Evolutionary conservation across 768 basidiomycete species (phyloP).

Genomic region (Phanerochaete sordida): DNA sequence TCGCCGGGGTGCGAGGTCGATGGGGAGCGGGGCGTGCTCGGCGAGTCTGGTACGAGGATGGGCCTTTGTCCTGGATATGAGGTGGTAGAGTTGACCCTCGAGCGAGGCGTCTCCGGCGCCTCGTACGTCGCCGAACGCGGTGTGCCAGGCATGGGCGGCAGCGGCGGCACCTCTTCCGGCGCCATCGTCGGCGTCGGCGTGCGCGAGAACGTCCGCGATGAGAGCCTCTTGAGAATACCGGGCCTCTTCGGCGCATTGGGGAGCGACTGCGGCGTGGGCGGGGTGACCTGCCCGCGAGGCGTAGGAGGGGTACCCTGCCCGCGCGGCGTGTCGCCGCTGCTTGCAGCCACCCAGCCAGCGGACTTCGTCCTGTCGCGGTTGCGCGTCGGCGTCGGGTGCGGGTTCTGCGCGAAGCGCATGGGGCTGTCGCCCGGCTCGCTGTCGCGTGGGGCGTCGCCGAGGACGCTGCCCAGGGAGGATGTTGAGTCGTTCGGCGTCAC

Average conservation of each 20-base stretch:
- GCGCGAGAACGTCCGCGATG: background rate
- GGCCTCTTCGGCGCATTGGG: background rate
- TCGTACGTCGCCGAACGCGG: background rate
- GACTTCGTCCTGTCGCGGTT: background rate
- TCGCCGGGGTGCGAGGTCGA: background rate
- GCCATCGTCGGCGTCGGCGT: background rate
- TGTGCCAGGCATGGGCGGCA: constrained; percentile 4
- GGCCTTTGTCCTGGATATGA: background rate
- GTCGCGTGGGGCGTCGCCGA: background rate
- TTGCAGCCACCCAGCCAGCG: background rate
- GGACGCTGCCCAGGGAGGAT: constrained; percentile 1
- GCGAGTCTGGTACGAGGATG: background rate
- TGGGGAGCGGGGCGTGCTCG: background rate
- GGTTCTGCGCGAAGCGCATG: constrained; percentile 12
- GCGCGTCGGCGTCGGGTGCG: background rate
- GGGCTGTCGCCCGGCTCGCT: background rate
- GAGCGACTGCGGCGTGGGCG: background rate
- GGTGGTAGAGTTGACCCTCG: background rate
- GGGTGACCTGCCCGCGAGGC: background rate
- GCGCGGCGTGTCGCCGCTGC: no score
- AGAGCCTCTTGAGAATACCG: constrained; percentile 4
- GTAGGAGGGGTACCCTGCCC: background rate
- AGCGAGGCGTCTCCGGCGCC: background rate
- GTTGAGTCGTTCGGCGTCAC: constrained; percentile 3
- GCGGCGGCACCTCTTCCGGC: background rate